A percentile compares a stretch with the other conserved stretches of the same genome.
Conservation (phyloP, 805 yeast species). For the Crinitomyces ghanaensis region DNA sequence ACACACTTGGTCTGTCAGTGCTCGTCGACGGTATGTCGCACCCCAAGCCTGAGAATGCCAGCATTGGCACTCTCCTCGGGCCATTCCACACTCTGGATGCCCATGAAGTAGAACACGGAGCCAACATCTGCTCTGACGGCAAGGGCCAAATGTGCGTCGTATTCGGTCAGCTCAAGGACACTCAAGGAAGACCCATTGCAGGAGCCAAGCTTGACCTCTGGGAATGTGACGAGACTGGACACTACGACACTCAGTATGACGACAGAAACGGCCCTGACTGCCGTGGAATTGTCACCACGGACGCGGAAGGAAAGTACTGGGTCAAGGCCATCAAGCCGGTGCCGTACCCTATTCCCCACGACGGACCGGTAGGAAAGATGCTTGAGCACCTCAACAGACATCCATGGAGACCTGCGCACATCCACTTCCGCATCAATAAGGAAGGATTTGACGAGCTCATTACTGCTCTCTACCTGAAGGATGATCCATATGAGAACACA, state of each 20-base stretch:
- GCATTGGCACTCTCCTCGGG: constrained; percentile 28
- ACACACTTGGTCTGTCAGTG: constrained; percentile 27
- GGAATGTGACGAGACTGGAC: constrained; percentile 31
- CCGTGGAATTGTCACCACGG: constrained; percentile 26
- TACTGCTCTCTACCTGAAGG: constrained; percentile 25
- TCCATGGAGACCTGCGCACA: constrained; percentile 29
- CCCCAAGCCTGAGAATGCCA: constrained; percentile 15
- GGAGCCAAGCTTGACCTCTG: constrained; percentile 27
- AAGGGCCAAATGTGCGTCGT: constrained; percentile 25
- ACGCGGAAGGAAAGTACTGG: constrained; percentile 20
- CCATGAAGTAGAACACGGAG: constrained; percentile 23
- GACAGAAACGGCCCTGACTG: constrained; percentile 29
- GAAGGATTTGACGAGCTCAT: constrained; percentile 24
- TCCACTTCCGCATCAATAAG: constrained; percentile 23
- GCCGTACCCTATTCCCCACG: constrained; percentile 31
- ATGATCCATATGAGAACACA: constrained; percentile 23
- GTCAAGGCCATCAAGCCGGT: constrained; percentile 27
- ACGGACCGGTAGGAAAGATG: constrained; percentile 31
- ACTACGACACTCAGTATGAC: constrained; percentile 26
- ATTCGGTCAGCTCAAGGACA: constrained; percentile 21
- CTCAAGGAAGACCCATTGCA: constrained; percentile 23
- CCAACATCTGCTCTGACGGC: constrained; percentile 26
- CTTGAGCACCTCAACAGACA: constrained; percentile 27
- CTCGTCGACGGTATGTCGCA: constrained; percentile 25
- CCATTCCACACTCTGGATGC: constrained; percentile 29